Evolutionary conservation across 352 stramenopile genomes (phyloP).

Genomic region (Phytophthora cajani): DNA sequence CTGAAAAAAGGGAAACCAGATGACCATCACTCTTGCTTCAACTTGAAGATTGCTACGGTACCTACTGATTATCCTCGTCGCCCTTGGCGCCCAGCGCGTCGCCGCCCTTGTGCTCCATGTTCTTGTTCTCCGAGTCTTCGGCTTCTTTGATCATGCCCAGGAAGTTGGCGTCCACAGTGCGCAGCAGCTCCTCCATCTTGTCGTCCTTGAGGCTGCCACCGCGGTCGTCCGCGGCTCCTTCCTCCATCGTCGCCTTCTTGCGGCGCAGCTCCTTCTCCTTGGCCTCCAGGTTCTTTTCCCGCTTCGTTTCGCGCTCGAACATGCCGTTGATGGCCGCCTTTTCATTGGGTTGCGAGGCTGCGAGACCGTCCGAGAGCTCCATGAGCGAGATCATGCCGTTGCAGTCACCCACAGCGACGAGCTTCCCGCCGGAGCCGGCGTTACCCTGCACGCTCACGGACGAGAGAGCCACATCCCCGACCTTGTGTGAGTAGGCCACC

Average conservation of each 20-base stretch:
- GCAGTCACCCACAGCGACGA: constrained; percentile 95
- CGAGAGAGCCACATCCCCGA: constrained; percentile 92
- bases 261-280: constrained; percentile 90
- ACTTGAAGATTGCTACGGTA: constrained; percentile 18
- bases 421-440: constrained; percentile 86
- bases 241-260: constrained; percentile 84
- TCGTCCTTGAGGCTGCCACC: constrained; percentile 83
- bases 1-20: constrained; percentile 37
- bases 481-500: constrained; percentile 97
- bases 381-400: constrained; percentile 97
- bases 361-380: constrained; percentile 94
- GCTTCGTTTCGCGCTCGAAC: constrained; percentile 97
- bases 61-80: constrained; percentile 37
- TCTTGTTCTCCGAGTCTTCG: constrained; percentile 92
- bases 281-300: constrained; percentile 95
- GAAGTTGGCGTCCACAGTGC: constrained; percentile 95
- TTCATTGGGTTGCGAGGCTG: constrained; percentile 92
- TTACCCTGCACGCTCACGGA: constrained; percentile 94
- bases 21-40: constrained; percentile 60
- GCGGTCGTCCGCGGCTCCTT: constrained; percentile 77
- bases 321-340: constrained; percentile 96
- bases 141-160: constrained; percentile 96
- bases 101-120: constrained; percentile 82
- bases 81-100: constrained; percentile 46
- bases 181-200: constrained; percentile 94